Evolutionary conservation across 371 early-diverging fungal genomes (phyloP), one percentile per base, ranked within the genome.

Genomic region (Catenaria anguillulae): DNA sequence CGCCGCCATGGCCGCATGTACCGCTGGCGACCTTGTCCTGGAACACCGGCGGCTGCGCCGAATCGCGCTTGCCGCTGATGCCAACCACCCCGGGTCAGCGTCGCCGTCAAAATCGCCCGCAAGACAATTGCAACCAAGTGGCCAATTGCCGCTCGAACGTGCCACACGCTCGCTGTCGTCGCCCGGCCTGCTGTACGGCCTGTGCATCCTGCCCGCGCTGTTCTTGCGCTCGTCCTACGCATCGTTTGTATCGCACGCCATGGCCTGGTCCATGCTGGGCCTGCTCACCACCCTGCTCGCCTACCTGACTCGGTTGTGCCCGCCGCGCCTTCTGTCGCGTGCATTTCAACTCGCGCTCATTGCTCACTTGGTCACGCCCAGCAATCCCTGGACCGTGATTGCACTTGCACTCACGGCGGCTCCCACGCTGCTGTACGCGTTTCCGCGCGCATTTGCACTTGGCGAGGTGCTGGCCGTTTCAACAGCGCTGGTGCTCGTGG

Each of bases 401-500:
- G 52, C 31, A 31, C 52, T 50, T 17, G 52, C 29, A 1, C 21
- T 29, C 15, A 29, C 52, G 13, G 10, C 52, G 52, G 29, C 52
- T 13, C 52, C 52, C 29, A 19, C 59, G 40, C 59, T 58, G 43
- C 59, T 58, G 8, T 17, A 58, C 59, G 24, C 43, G 37, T 36
- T 58, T 19, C 59, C 59, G 43, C 36, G 59, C 36, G 43, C 36
- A 1, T 58, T 58, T 19, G 31, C 59, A 15, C 29, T 58, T 2
- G 59, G 59, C 43, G 59, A 58, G 29, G 59, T 45, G 31, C 43
- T 58, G 15, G 23, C 52, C 6, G 15, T 50, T 8, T 10, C 21
- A 10, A 50, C 52, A 31, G 52, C 15, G 6, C 10, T 50, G 52
- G 29, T 29, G 29, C 52, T 50, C 13, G 52, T 50, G 0, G 52